A percentile compares a stretch with the other conserved stretches of the same genome.
Conservation (phyloP, 805 yeast genomes). For the Zygosaccharomyces kombuchaensis region DNA sequence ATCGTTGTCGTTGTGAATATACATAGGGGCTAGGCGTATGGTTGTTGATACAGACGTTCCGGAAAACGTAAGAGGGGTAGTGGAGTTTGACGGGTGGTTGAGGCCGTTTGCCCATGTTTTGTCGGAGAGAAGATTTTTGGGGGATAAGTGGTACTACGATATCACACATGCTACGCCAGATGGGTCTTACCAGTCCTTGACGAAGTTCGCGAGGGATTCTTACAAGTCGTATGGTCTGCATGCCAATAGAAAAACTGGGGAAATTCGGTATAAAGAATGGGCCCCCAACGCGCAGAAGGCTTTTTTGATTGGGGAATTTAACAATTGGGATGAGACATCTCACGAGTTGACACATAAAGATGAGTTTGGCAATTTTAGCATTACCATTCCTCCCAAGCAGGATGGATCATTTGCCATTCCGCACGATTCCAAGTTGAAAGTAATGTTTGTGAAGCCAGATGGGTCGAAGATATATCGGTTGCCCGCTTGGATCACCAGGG, state of each 20-base stretch:
- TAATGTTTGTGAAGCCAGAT: slow-evolving; percentile 57
- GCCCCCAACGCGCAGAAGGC: slow-evolving; percentile 83
- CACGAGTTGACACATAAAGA: slow-evolving; percentile 53
- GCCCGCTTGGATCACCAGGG: slow-evolving; percentile 86
- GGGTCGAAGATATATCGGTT: slow-evolving; percentile 74
- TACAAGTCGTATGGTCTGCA: slow-evolving; percentile 77
- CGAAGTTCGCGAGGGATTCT: slow-evolving; percentile 64
- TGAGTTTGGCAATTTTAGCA: slow-evolving; percentile 66
- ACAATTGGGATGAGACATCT: slow-evolving; percentile 63
- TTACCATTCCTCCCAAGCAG: slow-evolving; percentile 49
- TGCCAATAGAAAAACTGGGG: slow-evolving; percentile 46
- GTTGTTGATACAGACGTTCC: slow-evolving; percentile 25
- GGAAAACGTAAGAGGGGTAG: slow-evolving; percentile 50
- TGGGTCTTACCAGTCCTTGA: slow-evolving; percentile 58
- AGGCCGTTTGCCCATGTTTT: slow-evolving; percentile 71
- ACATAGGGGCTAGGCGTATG: background rate
- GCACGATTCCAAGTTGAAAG: slow-evolving; percentile 76
- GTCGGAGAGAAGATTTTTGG: slow-evolving; percentile 60
- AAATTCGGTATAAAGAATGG: slow-evolving; percentile 72
- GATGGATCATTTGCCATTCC: slow-evolving; percentile 54
- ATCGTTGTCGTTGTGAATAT: slow-evolving; percentile 8
- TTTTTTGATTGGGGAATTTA: slow-evolving; percentile 87
- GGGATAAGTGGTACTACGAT: slow-evolving; percentile 56
- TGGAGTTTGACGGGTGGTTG: slow-evolving; percentile 80
- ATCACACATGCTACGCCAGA: slow-evolving; percentile 39